Base-by-base conservation (phyloP, 2,329 filamentous ascomycete genomes). In the Nemania bipapillata region DNA sequence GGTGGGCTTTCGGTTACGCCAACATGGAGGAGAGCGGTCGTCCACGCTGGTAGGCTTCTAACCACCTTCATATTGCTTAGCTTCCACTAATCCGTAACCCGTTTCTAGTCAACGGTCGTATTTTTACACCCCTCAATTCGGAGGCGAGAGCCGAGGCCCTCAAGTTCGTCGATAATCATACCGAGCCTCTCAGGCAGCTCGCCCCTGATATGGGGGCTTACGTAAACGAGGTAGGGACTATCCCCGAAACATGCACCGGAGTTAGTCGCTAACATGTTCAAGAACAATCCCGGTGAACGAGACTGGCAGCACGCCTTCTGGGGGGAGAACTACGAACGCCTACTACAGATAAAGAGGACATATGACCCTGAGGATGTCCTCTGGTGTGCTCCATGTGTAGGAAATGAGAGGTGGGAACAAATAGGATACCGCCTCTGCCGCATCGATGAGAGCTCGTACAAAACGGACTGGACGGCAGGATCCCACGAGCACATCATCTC, bases 341-440 rank as follows among this genome's bases (percentile, higher is more conserved):
- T 87, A 3, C 70, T 83, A 0, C 53, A 73, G 12, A 83, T 86
- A 60, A 87, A 87, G 76, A 77, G 78, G 12, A 52, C 70, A 0
- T 74, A 84, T n/a, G 85, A 87, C 67, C 85, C 84, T 0, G 63
- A 76, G 0, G 83, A 85, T 58, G 78, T 86, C 1, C 81, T 87
- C 15, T 85, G 83, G 79, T 86, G 84, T 65, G 72, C 80, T 12
- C 80, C 83, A 0, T 86, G 84, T 62, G 83, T 86, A 0, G 84
- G 84, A 0, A 83, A 80, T 60, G 82, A 85, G 52, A 72, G 74
- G 0, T 85, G 82, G 81, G 58, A 73, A 53, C 71, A 80, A 65
- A 52, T 56, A 1, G 75, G 68, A 17, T 74, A 74, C 32, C 56
- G 58, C n/a, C 63, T 76, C 32, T 77, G 74, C 30, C 73, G 65